A percentile compares a stretch with the other conserved stretches of the same genome.
phyloP scores from a whole-genome alignment of 2,329 filamentous ascomycete species.

The Fusarium sambucinum region DNA sequence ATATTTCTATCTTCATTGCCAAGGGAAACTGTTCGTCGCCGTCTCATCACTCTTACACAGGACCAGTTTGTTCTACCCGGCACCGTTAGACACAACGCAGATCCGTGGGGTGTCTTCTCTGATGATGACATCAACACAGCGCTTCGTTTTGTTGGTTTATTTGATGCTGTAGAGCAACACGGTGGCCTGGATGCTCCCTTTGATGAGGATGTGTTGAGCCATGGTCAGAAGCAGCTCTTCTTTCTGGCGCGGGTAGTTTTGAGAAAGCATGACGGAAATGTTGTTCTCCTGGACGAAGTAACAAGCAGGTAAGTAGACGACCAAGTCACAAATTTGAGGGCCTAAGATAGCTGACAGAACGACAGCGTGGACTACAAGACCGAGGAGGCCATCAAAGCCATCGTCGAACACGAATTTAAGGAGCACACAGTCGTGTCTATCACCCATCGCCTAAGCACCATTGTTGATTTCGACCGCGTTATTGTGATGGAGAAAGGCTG shows the following conservation, averaged over 20 bases:
- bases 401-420: conserved; percentile 51
- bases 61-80: conserved; percentile 62
- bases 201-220: conserved; percentile 52
- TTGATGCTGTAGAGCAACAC: conserved; percentile 53
- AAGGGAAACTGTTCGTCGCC: conserved; percentile 57
- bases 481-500: conserved; percentile 47
- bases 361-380: conserved; percentile 52
- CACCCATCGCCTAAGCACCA: conserved; percentile 58
- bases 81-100: conserved; percentile 61
- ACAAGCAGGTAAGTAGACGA: conserved; percentile 49
- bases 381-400: conserved; percentile 50
- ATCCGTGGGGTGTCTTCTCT: conserved; percentile 53
- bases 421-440: conserved; percentile 65
- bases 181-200: conserved; percentile 56
- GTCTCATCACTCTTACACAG: conserved; percentile 62
- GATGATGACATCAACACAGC: conserved; percentile 55
- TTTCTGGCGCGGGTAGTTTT: conserved; percentile 62
- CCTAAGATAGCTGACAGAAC: conserved; percentile 8
- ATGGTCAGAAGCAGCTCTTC: conserved; percentile 65
- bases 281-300: conserved; percentile 62
- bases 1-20: conserved; percentile 56
- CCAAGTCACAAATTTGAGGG: too few relatives aligned
- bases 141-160: conserved; percentile 59
- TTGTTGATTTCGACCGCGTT: conserved; percentile 53
- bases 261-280: conserved; percentile 50